These are phyloP conservation scores for Casaregolazyma lundiana DNA, from an alignment of 1,139 yeast species.

Conservation along the genomic window DNA sequence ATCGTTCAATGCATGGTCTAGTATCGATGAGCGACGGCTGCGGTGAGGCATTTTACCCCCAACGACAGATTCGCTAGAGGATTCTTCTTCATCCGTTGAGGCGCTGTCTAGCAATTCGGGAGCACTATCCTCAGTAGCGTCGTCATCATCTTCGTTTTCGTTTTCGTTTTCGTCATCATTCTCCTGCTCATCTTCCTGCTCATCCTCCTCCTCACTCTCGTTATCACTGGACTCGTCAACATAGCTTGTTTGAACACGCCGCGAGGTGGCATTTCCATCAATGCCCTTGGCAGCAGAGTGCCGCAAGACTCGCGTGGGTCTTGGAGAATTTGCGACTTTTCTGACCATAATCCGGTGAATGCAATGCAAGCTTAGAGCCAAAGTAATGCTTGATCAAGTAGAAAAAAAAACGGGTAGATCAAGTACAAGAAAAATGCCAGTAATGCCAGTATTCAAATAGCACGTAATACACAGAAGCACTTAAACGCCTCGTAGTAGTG, in stretches of 20 bases:
- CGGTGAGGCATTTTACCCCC: constrained; percentile 2
- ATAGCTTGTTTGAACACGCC: constrained; percentile 6
- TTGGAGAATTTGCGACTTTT: constrained; percentile 1
- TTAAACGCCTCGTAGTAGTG: too few relatives aligned
- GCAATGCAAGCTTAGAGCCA: too few relatives aligned
- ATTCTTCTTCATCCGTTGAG: constrained; percentile 14
- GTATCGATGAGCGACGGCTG: constrained; percentile 6
- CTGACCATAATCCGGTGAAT: not conserved
- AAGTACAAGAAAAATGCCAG: not conserved
- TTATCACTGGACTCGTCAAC: constrained; percentile 10
- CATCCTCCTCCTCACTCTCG: constrained; percentile 15
- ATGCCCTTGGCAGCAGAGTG: constrained; percentile 18
- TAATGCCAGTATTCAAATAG: too few relatives aligned
- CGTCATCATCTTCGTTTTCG: constrained; percentile 18
- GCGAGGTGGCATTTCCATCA: constrained; percentile 13
- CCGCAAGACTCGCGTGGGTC: not conserved
- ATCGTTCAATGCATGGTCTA: constrained; percentile 16
- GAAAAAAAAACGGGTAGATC: not conserved
- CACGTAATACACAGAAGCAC: too few relatives aligned
- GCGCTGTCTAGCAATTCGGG: constrained; percentile 12
- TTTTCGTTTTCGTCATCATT: constrained; percentile 18
- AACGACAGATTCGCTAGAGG: constrained; percentile 13
- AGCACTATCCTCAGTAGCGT: constrained; percentile 13
- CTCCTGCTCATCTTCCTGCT: constrained; percentile 15
- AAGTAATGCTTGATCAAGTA: too few relatives aligned